Base-by-base conservation (phyloP, 169 alveolate genomes). In the Plasmodium gallinaceum region DNA sequence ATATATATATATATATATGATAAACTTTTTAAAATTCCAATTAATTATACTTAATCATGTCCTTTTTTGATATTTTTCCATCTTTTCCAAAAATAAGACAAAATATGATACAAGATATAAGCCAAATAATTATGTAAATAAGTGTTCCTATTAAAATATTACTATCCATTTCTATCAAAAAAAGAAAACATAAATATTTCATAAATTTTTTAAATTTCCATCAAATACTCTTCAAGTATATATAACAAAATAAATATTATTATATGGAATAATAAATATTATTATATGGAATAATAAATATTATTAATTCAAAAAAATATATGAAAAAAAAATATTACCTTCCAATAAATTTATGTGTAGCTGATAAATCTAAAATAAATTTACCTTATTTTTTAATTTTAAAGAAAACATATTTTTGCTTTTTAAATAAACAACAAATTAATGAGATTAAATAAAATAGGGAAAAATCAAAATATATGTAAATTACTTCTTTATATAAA, bases 71-170 rank as follows among this genome's bases (percentile, higher is more conserved):
- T 45, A 76, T 76, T 57, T 76, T 76, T 52, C 89, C 89, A 54
- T 76, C 75, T 66, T 75, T 65, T 76, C 76, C 89, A 54, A 76
- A 76, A 66, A 76, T 54, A 22, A 76, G 52, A 61, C 89, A 76
- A 76, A 76, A 76, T 26, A 76, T 6, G 48, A 76, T 76, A 42
- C 89, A 76, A 16, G 89, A 76, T 22, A 76, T 69, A 76, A 76
- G 65, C 89, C 89, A 76, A 37, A 76, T 76, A 6, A 76, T 45
- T 48, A 76, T 18, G 46, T 64, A 76, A 10, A 65, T 64, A 26
- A 64, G 62, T 24, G 70, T 76, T 76, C 89, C 89, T 3, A 52
- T 76, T 22, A 66, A 18, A 18, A 76, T 76, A 16, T 64, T 64
- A 18, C 26, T 22, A 20, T 76, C 89, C 89, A 76, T 76, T 54